Base-by-base conservation (phyloP, 768 basidiomycete genomes). In the Boletus eberwhitei region DNA sequence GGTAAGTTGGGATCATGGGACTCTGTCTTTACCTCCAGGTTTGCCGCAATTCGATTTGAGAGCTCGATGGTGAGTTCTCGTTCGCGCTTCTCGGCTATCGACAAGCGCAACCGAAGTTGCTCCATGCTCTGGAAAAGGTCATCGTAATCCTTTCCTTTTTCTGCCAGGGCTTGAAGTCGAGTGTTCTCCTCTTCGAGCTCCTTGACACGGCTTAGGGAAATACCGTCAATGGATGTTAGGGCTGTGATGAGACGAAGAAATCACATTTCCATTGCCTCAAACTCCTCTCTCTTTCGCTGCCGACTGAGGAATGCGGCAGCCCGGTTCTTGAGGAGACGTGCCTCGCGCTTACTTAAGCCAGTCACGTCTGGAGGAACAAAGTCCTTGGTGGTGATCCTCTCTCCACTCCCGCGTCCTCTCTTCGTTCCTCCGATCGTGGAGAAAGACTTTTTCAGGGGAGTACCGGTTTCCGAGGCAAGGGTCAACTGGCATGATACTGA, bases 261-360 rank as follows among this genome's bases (percentile, higher is more conserved):
- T 75, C 75, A 93, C 90, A 88, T 73, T 78, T 93, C 92, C 89
- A 94, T 93, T 64, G 69, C 77, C 73, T 94, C 92, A 65, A 92
- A 94, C 74, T 93, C 91, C 74, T 94, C 92, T 52, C 92, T 84
- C 73, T 94, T 94, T 64, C 92, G 80, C 71, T 94, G 92, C 69
- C 92, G 79, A 73, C 86, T 88, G 67, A 94, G 86, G 76, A 94
- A 94, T 54, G 92, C 92, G 12, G 92, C 92, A 13, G 92, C 92
- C 53, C 92, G 82, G 74, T 94, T 94, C 79, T 94, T 94, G 53
- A 94, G 88, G 9, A 94, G 80, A 49, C 92, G 85, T 56, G 92
- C 92, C 73, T 94, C 92, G 48, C 92, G 89, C 72, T 94, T 94
- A 78, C 80, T 85, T 55, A 94, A 80, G 47, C 93, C 93, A 55